Conservation (phyloP, 768 basidiomycete genomes). For the Galerina marginata region DNA sequence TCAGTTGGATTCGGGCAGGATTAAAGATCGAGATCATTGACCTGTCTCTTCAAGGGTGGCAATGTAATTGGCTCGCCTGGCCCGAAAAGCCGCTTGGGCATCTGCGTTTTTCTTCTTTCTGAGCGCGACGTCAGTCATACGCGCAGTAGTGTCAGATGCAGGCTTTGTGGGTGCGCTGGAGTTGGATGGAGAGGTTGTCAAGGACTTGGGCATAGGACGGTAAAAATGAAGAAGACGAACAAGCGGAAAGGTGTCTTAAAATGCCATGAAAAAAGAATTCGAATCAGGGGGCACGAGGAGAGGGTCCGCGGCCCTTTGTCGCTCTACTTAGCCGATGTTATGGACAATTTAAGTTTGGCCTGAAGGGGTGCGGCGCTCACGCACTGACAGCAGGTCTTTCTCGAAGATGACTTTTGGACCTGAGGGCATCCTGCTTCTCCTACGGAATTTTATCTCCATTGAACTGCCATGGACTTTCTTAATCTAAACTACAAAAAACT, state of each 20-base stretch:
- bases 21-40: constrained; percentile 30
- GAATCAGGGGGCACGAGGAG: constrained; percentile 73
- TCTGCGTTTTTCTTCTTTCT: constrained; percentile 91
- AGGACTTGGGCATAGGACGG: constrained; percentile 50
- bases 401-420: constrained; percentile 44
- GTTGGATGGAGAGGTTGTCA: constrained; percentile 20
- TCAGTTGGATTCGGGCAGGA: constrained; percentile 18
- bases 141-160: constrained; percentile 39
- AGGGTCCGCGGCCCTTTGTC: constrained; percentile 59
- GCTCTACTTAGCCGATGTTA: constrained; percentile 51
- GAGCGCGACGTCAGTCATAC: constrained; percentile 70
- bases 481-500: constrained; percentile 32
- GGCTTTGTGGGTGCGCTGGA: constrained; percentile 28
- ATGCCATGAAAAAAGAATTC: constrained; percentile 68
- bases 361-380: constrained; percentile 51
- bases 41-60: constrained; percentile 86
- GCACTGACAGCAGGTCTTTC: constrained; percentile 47
- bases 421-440: constrained; percentile 37
- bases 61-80: constrained; percentile 84
- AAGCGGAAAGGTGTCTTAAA: constrained; percentile 48
- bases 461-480: constrained; percentile 30
- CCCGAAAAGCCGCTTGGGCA: constrained; percentile 86
- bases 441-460: constrained; percentile 46
- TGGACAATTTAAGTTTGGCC: constrained; percentile 58
- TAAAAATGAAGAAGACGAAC: constrained; percentile 26